phyloP scores from a whole-genome alignment of 441 rosid genomes.

The Brassica balearica region DNA sequence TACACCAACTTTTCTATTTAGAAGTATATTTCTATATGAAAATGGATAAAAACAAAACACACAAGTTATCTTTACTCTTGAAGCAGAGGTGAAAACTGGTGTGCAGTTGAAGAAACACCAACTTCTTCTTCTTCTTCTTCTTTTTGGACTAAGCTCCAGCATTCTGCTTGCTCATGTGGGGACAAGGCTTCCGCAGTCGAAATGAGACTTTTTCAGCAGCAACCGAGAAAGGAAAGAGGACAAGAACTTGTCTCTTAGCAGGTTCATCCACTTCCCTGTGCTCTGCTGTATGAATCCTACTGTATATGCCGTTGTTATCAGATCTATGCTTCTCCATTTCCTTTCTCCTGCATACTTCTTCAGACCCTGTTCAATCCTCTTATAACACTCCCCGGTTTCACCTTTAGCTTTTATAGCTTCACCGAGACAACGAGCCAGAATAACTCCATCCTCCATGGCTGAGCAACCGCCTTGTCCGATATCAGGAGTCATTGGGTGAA shows the following conservation, averaged over 20 bases:
- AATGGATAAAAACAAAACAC: background rate
- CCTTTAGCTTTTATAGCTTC: slow-evolving; percentile 46
- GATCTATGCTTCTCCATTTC: slow-evolving; percentile 82
- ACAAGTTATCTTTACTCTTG: background rate
- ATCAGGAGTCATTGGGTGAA: slow-evolving; percentile 87
- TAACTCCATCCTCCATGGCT: slow-evolving; percentile 71
- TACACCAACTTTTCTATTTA: background rate
- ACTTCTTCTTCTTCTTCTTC: background rate
- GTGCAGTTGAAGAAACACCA: background rate
- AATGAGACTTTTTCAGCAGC: slow-evolving; percentile 48
- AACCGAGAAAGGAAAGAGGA: slow-evolving; percentile 41
- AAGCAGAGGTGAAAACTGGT: slow-evolving; percentile 29
- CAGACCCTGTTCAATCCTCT: slow-evolving; percentile 57
- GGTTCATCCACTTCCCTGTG: slow-evolving; percentile 49
- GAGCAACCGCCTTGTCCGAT: slow-evolving; percentile 73
- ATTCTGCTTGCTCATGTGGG: slow-evolving; percentile 23
- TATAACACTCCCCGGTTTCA: slow-evolving; percentile 21
- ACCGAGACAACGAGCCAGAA: slow-evolving; percentile 65
- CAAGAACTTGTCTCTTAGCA: slow-evolving; percentile 56
- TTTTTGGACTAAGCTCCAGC: background rate
- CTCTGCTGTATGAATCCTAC: slow-evolving; percentile 67
- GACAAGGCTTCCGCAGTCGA: slow-evolving; percentile 55
- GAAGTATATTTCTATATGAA: background rate
- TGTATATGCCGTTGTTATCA: slow-evolving; percentile 53
- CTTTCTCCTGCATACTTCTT: slow-evolving; percentile 59